These are phyloP conservation scores for Neonectria faginata DNA, from an alignment of 2,329 filamentous ascomycete genomes.

Conservation along the genomic window DNA sequence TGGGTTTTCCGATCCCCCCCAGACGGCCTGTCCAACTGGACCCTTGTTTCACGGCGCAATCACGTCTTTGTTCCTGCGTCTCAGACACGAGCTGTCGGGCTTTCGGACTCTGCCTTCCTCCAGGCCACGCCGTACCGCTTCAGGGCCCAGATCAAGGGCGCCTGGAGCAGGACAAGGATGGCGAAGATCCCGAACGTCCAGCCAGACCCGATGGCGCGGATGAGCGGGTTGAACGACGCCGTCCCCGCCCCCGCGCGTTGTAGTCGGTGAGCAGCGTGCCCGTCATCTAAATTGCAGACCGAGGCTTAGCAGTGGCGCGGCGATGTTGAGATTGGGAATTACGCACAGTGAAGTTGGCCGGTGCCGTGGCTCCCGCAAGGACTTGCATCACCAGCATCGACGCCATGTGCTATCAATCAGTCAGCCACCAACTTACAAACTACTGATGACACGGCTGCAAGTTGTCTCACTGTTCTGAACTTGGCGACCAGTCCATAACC, in stretches of 20 bases:
- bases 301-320: not conserved
- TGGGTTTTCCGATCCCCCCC: slow-evolving; percentile 21
- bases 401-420: slow-evolving; percentile 1
- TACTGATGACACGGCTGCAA: too few species aligned
- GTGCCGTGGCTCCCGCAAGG: slow-evolving; percentile 6
- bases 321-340: not conserved
- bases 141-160: slow-evolving; percentile 28
- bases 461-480: slow-evolving; percentile 1
- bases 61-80: slow-evolving; percentile 1
- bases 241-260: slow-evolving; percentile 42
- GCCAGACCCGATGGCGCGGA: slow-evolving; percentile 33
- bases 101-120: not conserved
- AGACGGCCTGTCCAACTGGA: not conserved
- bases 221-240: slow-evolving; percentile 39
- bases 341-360: slow-evolving; percentile 12
- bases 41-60: not conserved
- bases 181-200: slow-evolving; percentile 41
- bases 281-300: slow-evolving; percentile 16
- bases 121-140: slow-evolving; percentile 5
- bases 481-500: slow-evolving; percentile 1
- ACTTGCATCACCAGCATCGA: slow-evolving; percentile 13
- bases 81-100: not conserved
- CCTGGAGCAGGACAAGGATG: slow-evolving; percentile 24
- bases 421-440: not conserved
- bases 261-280: slow-evolving; percentile 44